Evolutionary conservation across 1,139 yeast genomes (phyloP).

Genomic region (Saccharomyces hybrid): DNA sequence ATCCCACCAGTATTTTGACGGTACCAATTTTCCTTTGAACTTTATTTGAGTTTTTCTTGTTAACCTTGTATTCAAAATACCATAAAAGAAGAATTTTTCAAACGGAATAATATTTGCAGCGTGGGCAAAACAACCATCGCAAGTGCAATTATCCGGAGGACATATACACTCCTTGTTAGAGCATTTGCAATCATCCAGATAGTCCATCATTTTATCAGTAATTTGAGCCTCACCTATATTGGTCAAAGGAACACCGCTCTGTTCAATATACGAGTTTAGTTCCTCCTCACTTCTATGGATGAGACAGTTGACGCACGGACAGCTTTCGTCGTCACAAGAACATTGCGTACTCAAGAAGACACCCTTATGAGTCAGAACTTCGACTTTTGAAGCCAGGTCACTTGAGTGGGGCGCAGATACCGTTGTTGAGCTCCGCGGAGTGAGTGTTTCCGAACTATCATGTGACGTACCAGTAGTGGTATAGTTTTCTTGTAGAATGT

Average conservation of each 20-base stretch:
- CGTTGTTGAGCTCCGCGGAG: neutral
- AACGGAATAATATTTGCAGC: slow-evolving; percentile 25
- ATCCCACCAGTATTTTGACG: slow-evolving; percentile 32
- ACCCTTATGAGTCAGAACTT: slow-evolving; percentile 26
- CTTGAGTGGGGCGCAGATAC: neutral
- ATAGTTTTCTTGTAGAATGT: neutral
- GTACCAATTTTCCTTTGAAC: slow-evolving; percentile 25
- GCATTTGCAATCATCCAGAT: slow-evolving; percentile 6
- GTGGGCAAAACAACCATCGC: slow-evolving; percentile 20
- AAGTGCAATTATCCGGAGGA: neutral
- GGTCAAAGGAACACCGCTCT: slow-evolving; percentile 28
- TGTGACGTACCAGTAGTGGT: neutral
- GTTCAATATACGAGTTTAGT: slow-evolving; percentile 23
- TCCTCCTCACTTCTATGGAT: slow-evolving; percentile 32
- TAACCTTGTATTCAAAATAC: slow-evolving; percentile 21
- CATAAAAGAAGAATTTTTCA: slow-evolving; percentile 21
- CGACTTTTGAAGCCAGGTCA: neutral
- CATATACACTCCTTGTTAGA: slow-evolving; percentile 17
- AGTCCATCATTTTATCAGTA: slow-evolving; percentile 8
- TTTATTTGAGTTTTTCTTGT: slow-evolving; percentile 25
- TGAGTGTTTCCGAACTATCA: neutral
- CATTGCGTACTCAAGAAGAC: slow-evolving; percentile 30
- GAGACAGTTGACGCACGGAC: slow-evolving; percentile 30
- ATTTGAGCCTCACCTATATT: slow-evolving; percentile 20
- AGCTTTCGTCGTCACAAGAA: slow-evolving; percentile 27